Percentiles rank a stretch among this genome's conserved stretches.
Evolutionary conservation across 306 rosid species (phyloP).

Genomic region (Alnus glutinosa): DNA sequence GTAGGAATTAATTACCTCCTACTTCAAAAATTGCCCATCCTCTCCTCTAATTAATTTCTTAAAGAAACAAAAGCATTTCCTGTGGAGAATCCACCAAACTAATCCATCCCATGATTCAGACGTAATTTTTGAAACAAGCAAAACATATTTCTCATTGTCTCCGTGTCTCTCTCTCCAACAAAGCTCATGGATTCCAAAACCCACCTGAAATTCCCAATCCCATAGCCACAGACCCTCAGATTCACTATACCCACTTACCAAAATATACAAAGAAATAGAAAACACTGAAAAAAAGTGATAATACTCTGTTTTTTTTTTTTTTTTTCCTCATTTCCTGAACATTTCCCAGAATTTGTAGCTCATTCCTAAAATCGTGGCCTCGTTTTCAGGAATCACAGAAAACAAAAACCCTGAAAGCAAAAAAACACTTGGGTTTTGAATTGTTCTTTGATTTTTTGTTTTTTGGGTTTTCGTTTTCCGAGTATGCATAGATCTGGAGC

Average conservation of each 20-base stretch:
- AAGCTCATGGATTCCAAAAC: conserved; percentile 12
- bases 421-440: conserved; percentile 20
- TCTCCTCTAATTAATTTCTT: no score
- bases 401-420: neutral
- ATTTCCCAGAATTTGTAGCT: conserved; percentile 10
- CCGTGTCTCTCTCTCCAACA: neutral
- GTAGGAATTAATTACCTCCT: no score
- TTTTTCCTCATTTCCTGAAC: neutral
- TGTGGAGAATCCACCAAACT: no score
- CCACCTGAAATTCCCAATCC: conserved; percentile 9
- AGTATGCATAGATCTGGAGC: conserved; percentile 99
- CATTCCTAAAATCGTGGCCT: conserved; percentile 14
- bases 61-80: no score
- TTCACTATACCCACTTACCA: conserved; percentile 6
- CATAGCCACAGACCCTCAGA: conserved; percentile 14
- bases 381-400: conserved; percentile 1
- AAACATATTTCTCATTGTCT: no score
- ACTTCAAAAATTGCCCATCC: no score
- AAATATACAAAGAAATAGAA: neutral
- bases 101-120: no score
- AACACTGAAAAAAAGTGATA: neutral
- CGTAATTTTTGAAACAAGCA: no score
- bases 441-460: conserved; percentile 18
- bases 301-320: neutral
- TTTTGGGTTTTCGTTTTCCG: conserved; percentile 3